A percentile compares a stretch with the other conserved stretches of the same genome.
Evolutionary conservation across 495 filamentous ascomycete species (phyloP).

Genomic region (Xylaria scruposa): DNA sequence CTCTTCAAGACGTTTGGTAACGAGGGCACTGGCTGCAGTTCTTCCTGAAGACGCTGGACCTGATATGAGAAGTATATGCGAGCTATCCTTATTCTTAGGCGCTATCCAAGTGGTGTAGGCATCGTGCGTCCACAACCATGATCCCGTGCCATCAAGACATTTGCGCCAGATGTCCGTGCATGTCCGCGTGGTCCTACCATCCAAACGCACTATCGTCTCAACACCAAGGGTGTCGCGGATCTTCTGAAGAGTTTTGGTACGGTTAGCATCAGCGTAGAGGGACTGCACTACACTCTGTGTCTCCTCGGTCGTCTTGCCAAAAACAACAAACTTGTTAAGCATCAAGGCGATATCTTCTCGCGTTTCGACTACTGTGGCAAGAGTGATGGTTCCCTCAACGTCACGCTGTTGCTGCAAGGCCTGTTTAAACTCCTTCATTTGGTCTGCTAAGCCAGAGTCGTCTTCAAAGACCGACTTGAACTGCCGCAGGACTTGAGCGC

Average conservation of each 20-base stretch:
- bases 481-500: slow-evolving; percentile 1
- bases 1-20: slow-evolving; percentile 28
- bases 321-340: background rate
- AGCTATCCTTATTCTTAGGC: slow-evolving; percentile 1
- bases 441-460: slow-evolving; percentile 22
- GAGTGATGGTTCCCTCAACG: slow-evolving; percentile 28
- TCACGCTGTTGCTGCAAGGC: slow-evolving; percentile 27
- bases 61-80: slow-evolving; percentile 19
- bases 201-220: slow-evolving; percentile 34
- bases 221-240: slow-evolving; percentile 38
- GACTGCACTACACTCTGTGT: slow-evolving; percentile 16
- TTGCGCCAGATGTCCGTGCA: slow-evolving; percentile 39
- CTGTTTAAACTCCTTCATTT: slow-evolving; percentile 22
- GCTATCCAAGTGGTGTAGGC: slow-evolving; percentile 15
- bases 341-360: background rate
- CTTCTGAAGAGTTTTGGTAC: slow-evolving; percentile 35
- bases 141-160: slow-evolving; percentile 22
- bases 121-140: slow-evolving; percentile 27
- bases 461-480: slow-evolving; percentile 24
- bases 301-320: slow-evolving; percentile 25
- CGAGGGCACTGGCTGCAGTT: slow-evolving; percentile 21
- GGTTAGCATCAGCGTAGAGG: slow-evolving; percentile 32
- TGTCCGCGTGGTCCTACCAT: slow-evolving; percentile 47
- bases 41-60: slow-evolving; percentile 28
- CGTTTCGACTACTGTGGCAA: slow-evolving; percentile 15